Evolutionary conservation across 805 yeast genomes (phyloP).

Genomic region (Jamesozyma rosinii): DNA sequence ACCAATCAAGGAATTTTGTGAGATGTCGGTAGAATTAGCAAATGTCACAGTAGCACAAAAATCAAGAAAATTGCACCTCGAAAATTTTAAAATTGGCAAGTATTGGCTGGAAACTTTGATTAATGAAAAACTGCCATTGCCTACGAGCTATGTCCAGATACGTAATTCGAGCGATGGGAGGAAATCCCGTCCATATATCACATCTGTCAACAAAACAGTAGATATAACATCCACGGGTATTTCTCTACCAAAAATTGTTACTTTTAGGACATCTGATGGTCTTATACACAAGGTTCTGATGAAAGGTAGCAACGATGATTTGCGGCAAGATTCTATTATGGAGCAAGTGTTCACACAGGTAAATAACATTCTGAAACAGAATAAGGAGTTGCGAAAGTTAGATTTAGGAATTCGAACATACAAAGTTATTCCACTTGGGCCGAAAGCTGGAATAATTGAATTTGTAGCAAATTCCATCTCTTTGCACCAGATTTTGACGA

Average conservation of each 20-base stretch:
- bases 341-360: conserved; percentile 91
- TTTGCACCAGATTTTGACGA: conserved; percentile 55
- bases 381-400: conserved; percentile 49
- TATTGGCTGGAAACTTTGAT: conserved; percentile 55
- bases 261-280: conserved; percentile 51
- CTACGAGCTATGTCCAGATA: conserved; percentile 44
- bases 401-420: conserved; percentile 66
- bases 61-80: conserved; percentile 19
- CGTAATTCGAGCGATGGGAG: conserved; percentile 39
- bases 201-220: conserved; percentile 37
- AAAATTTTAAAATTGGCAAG: conserved; percentile 34
- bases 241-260: conserved; percentile 76
- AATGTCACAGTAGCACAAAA: conserved; percentile 29
- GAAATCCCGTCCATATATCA: conserved; percentile 39
- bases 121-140: conserved; percentile 48
- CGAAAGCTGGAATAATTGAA: conserved; percentile 79
- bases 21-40: conserved; percentile 44
- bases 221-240: conserved; percentile 72
- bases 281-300: conserved; percentile 47
- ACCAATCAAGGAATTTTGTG: conserved; percentile 44
- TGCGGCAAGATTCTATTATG: conserved; percentile 95
- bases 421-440: conserved; percentile 83
- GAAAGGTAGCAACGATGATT: conserved; percentile 84
- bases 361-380: conserved; percentile 49
- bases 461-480: conserved; percentile 75